Conservation (phyloP, 2,329 filamentous ascomycete species). For the Arachnomyces sp. region DNA sequence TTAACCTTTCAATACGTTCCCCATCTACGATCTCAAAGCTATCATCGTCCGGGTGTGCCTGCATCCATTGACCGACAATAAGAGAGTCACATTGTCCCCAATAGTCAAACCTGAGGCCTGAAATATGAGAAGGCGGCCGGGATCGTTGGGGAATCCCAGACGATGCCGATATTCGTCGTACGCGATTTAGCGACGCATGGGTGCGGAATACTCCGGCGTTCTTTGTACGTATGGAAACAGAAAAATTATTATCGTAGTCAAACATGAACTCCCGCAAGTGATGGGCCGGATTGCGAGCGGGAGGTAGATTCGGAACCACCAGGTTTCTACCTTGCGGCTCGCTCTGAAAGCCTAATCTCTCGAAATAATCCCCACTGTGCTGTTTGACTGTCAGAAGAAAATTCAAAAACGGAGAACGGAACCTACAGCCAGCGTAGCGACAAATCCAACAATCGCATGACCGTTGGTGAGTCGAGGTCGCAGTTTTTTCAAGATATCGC, state of each 20-base stretch:
- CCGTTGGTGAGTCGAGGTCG: too few relatives aligned
- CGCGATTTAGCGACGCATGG: conserved; percentile 1
- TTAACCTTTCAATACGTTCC: conserved; percentile 2
- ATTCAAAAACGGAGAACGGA: too few relatives aligned
- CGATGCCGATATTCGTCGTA: conserved; percentile 3
- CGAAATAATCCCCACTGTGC: background rate
- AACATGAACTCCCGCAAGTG: background rate
- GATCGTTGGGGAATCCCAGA: conserved; percentile 1
- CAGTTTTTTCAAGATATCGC: background rate
- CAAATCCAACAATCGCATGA: conserved; percentile 2
- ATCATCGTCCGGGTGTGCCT: conserved; percentile 5
- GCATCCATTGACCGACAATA: conserved; percentile 7
- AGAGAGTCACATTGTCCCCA: background rate
- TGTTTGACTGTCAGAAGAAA: too few relatives aligned
- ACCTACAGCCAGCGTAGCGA: conserved; percentile 1
- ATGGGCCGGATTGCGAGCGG: background rate
- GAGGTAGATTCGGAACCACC: background rate
- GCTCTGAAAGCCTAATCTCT: background rate
- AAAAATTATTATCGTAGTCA: conserved; percentile 3
- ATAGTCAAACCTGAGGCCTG: conserved; percentile 7
- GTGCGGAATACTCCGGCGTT: conserved; percentile 1
- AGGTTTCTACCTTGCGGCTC: background rate
- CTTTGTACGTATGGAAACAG: background rate
- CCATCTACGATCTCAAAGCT: conserved; percentile 1
- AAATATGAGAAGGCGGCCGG: conserved; percentile 1